phyloP scores from a whole-genome alignment of 148 eudicot species.

The Arbutus unedo region DNA sequence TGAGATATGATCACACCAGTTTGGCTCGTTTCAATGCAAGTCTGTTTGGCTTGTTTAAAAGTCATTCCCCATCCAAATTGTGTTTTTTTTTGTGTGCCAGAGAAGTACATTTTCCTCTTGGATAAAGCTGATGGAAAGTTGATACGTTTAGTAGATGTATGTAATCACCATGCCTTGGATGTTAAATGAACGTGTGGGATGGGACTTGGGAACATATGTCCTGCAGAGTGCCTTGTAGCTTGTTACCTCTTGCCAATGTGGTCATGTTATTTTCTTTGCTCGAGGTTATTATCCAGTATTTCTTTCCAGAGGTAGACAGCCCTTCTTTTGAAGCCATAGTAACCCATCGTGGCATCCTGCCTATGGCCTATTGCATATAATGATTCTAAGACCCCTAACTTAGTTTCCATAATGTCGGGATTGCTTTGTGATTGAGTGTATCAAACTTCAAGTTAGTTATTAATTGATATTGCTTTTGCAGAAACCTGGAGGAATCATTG shows the following conservation, averaged over 20 bases:
- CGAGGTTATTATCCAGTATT: neutral
- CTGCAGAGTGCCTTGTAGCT: neutral
- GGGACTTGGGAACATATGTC: neutral
- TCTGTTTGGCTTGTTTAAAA: neutral
- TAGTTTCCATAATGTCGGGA: neutral
- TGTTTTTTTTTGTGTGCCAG: neutral
- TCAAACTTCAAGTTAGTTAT: neutral
- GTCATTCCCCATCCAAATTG: neutral
- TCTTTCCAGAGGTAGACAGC: neutral
- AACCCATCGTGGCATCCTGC: neutral
- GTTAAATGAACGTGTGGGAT: neutral
- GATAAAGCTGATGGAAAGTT: neutral
- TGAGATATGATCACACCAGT: neutral
- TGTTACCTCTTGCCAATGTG: neutral
- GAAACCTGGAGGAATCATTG: constrained; percentile 98
- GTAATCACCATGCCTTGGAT: neutral
- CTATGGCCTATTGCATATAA: neutral
- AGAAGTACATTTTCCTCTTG: neutral
- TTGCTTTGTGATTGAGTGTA: neutral
- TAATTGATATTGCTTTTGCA: constrained; percentile 38
- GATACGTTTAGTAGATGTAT: neutral
- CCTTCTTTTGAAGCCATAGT: neutral
- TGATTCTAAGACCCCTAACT: neutral
- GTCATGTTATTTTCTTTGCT: constrained; percentile 8
- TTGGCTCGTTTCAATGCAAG: neutral